These are phyloP conservation scores for Taphrina sp. DNA, from an alignment of 1,139 yeast genomes.

Conservation along the genomic window DNA sequence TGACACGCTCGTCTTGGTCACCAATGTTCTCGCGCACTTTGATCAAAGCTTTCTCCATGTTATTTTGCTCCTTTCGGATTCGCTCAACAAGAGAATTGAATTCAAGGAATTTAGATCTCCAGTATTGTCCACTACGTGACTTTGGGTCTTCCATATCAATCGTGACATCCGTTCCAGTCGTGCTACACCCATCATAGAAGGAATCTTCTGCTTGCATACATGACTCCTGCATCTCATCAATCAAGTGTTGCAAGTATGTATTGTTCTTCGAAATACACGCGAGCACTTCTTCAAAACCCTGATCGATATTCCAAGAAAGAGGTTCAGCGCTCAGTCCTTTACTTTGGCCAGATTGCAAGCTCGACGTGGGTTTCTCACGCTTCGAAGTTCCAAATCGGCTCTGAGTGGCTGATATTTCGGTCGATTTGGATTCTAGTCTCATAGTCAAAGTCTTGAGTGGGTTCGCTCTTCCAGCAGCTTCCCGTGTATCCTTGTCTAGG, in stretches of 20 bases:
- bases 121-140: slow-evolving; percentile 26
- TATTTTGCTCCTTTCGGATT: slow-evolving; percentile 13
- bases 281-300: slow-evolving; percentile 24
- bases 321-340: not conserved
- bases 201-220: slow-evolving; percentile 14
- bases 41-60: slow-evolving; percentile 13
- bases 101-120: slow-evolving; percentile 23
- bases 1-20: not conserved
- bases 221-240: slow-evolving; percentile 27
- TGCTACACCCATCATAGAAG: slow-evolving; percentile 7
- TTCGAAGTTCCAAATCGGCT: not conserved
- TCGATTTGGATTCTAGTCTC: not conserved
- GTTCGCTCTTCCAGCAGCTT: not conserved
- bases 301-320: slow-evolving; percentile 15
- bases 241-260: slow-evolving; percentile 7
- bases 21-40: slow-evolving; percentile 1
- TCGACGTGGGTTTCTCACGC: not conserved
- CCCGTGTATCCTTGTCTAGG: not conserved
- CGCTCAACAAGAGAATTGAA: slow-evolving; percentile 3
- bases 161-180: slow-evolving; percentile 13
- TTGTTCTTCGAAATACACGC: slow-evolving; percentile 12
- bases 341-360: too few relatives aligned
- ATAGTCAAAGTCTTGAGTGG: slow-evolving; percentile 6
- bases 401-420: not conserved
- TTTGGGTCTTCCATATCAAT: slow-evolving; percentile 24